A percentile compares a stretch with the other conserved stretches of the same genome.
phyloP scores from a whole-genome alignment of 805 yeast genomes.

The Kodamaea kaohsiungensis region DNA sequence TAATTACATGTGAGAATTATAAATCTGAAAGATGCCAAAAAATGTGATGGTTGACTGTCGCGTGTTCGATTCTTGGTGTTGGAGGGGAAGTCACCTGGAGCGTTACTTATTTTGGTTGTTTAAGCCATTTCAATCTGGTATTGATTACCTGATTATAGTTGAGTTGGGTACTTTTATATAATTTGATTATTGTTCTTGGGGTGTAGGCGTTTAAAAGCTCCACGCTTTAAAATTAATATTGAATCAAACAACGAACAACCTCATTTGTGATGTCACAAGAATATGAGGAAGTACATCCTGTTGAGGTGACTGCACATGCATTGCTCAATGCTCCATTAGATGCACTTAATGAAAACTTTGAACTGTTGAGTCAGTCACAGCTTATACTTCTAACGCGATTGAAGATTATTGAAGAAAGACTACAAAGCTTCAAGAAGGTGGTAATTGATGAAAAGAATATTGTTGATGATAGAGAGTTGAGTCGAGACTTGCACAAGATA shows the following conservation, averaged over 20 bases:
- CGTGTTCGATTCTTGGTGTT: background rate
- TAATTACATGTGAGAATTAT: background rate
- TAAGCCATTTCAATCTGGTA: too few species aligned
- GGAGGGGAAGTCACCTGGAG: too few species aligned
- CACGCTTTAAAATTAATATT: too few species aligned
- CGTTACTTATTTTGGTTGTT: too few species aligned
- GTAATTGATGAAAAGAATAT: slow-evolving; percentile 17
- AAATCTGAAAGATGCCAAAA: background rate
- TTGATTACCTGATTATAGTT: too few species aligned
- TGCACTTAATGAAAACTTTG: slow-evolving; percentile 48
- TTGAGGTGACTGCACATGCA: slow-evolving; percentile 59
- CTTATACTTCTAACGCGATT: slow-evolving; percentile 51
- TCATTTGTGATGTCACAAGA: slow-evolving; percentile 1
- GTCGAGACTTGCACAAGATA: slow-evolving; percentile 21
- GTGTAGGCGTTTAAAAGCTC: too few species aligned
- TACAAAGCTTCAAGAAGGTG: slow-evolving; percentile 25
- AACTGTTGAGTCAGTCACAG: slow-evolving; percentile 58
- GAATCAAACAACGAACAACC: too few species aligned
- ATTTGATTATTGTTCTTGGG: too few species aligned
- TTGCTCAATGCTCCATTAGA: slow-evolving; percentile 57
- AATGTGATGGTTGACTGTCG: background rate
- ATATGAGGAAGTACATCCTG: slow-evolving; percentile 50
- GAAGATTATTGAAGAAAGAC: slow-evolving; percentile 39
- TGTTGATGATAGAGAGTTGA: slow-evolving; percentile 21
- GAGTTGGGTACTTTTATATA: too few species aligned